phyloP scores from a whole-genome alignment of 805 yeast genomes.

The Pichia sporocuriosa region DNA sequence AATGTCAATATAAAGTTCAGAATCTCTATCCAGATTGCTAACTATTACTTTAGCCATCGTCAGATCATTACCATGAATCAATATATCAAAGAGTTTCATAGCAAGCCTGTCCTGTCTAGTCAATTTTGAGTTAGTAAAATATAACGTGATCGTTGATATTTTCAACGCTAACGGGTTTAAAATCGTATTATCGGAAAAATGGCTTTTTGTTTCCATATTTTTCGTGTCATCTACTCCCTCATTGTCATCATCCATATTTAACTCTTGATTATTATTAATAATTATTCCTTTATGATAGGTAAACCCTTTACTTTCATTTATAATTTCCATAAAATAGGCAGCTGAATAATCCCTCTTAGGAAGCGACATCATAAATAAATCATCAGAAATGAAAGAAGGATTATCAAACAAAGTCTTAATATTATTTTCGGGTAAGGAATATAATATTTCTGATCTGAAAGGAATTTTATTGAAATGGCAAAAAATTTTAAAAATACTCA shows the following conservation, averaged over 20 bases:
- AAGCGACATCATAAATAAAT: slow-evolving; percentile 22
- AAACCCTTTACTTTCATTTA: slow-evolving; percentile 11
- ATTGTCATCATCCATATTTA: background rate
- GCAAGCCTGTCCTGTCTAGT: slow-evolving; percentile 20
- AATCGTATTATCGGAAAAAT: slow-evolving; percentile 23
- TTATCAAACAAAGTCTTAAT: slow-evolving; percentile 21
- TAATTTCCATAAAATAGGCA: slow-evolving; percentile 11
- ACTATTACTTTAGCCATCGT: slow-evolving; percentile 7
- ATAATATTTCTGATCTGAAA: slow-evolving; percentile 28
- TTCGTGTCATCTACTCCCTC: background rate
- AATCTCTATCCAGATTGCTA: slow-evolving; percentile 1
- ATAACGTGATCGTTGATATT: slow-evolving; percentile 20
- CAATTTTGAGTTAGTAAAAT: slow-evolving; percentile 15
- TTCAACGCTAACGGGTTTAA: slow-evolving; percentile 25
- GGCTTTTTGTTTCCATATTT: background rate
- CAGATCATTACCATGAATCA: slow-evolving; percentile 19
- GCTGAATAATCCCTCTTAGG: slow-evolving; percentile 18
- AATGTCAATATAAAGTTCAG: slow-evolving; percentile 1
- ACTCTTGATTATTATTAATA: slow-evolving; percentile 25
- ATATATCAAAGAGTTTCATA: slow-evolving; percentile 19
- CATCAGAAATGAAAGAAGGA: slow-evolving; percentile 15
- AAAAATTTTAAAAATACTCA: slow-evolving; percentile 28
- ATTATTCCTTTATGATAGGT: slow-evolving; percentile 19
- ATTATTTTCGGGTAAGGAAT: slow-evolving; percentile 23
- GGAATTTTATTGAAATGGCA: slow-evolving; percentile 26